Percentiles rank a stretch among this genome's conserved stretches.
Evolutionary conservation across 257 asterid genomes (phyloP).

Genomic region (Salvia hispanica): DNA sequence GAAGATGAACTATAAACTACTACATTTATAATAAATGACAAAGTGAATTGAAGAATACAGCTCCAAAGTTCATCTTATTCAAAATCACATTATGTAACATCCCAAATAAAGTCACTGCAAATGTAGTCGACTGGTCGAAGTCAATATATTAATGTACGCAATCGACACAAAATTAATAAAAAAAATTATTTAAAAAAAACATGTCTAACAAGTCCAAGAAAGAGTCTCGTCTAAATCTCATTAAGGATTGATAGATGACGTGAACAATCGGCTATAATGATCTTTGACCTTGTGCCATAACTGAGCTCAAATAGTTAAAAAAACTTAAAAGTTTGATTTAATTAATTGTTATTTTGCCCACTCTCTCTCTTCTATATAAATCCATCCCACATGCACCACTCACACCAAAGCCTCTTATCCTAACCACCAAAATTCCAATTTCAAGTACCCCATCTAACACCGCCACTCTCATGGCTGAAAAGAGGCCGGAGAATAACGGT

Average conservation of each 20-base stretch:
- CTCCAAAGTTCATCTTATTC: no score
- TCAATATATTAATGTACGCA: no score
- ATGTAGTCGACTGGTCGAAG: no score
- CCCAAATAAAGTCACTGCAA: no score
- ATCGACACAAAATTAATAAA: no score
- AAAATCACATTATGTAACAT: no score
- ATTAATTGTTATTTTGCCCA: not conserved
- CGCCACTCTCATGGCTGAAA: conserved; percentile 33
- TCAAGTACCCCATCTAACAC: not conserved
- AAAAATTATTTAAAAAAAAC: no score
- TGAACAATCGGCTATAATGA: conserved; percentile 20
- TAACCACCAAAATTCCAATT: not conserved
- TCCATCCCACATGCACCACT: conserved; percentile 16
- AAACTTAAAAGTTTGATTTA: not conserved
- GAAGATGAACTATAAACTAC: no score
- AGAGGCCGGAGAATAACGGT: conserved; percentile 28
- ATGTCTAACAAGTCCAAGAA: not conserved
- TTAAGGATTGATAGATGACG: conserved; percentile 18
- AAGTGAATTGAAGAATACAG: no score
- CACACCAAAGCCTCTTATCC: conserved; percentile 5
- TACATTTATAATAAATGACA: no score
- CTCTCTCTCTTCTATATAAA: conserved; percentile 7
- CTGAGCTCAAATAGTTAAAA: conserved; percentile 2
- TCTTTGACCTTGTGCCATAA: conserved; percentile 26
- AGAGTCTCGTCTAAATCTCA: not conserved